These are phyloP conservation scores for Phaeophleospora eucalypticola DNA, from an alignment of 2,329 filamentous ascomycete genomes.

Conservation along the genomic window DNA sequence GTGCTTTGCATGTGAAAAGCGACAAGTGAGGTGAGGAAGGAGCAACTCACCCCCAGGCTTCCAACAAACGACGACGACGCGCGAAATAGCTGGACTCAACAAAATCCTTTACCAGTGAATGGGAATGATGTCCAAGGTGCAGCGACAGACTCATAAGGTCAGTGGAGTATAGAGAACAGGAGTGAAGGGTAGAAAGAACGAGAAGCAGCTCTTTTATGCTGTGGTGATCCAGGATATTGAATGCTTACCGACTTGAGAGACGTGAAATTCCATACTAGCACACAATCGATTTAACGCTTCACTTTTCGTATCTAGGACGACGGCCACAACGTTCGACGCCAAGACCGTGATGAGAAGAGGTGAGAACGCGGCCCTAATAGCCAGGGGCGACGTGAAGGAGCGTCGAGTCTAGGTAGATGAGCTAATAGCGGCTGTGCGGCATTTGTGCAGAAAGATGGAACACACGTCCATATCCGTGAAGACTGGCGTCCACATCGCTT, in stretches of 20 bases:
- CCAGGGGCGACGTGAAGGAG: not conserved
- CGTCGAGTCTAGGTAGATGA: too few relatives aligned
- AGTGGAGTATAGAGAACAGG: not conserved
- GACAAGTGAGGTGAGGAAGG: not conserved
- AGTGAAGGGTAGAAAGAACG: not conserved
- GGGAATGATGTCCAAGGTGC: constrained; percentile 5
- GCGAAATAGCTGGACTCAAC: constrained; percentile 1
- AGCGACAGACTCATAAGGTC: constrained; percentile 6
- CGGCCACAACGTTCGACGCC: not conserved
- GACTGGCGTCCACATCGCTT: not conserved
- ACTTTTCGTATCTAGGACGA: not conserved
- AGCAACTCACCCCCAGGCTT: not conserved
- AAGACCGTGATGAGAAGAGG: not conserved
- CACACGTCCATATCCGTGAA: not conserved
- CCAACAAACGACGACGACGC: not conserved
- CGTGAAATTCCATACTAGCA: not conserved
- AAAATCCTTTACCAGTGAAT: constrained; percentile 8
- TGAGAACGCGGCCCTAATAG: not conserved
- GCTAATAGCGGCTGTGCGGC: not conserved
- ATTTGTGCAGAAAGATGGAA: not conserved
- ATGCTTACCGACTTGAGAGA: not conserved
- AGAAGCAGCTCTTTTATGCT: not conserved
- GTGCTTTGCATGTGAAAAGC: constrained; percentile 1
- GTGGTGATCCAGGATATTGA: not conserved
- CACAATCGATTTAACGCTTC: not conserved